A percentile compares a stretch with the other conserved stretches of the same genome.
phyloP scores from a whole-genome alignment of 2,329 filamentous ascomycete species.

The Metarhizium anisopliae region DNA sequence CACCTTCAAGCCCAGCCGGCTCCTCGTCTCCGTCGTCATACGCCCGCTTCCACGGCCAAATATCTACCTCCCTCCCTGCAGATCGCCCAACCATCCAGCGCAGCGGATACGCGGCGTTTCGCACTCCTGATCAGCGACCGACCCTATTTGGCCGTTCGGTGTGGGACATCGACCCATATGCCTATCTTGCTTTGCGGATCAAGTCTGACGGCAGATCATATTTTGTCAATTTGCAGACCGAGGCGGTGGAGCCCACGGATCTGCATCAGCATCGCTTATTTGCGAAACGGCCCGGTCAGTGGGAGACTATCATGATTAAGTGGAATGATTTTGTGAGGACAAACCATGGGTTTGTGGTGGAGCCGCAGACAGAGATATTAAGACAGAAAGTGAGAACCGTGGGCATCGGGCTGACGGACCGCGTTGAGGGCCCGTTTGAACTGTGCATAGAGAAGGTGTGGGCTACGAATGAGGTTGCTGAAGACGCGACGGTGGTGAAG shows the following conservation, averaged over 20 bases:
- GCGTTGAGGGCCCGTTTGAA: slow-evolving; percentile 81
- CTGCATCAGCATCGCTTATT: slow-evolving; percentile 90
- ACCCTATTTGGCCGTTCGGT: slow-evolving; percentile 80
- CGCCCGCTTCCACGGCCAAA: slow-evolving; percentile 75
- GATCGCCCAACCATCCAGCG: slow-evolving; percentile 67
- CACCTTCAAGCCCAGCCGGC: background rate
- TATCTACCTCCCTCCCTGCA: slow-evolving; percentile 74
- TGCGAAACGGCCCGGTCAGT: slow-evolving; percentile 67
- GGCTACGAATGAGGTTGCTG: slow-evolving; percentile 61
- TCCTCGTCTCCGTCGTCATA: slow-evolving; percentile 34
- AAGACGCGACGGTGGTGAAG: slow-evolving; percentile 12
- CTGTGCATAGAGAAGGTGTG: slow-evolving; percentile 78
- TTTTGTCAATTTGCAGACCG: slow-evolving; percentile 91
- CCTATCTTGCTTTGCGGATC: slow-evolving; percentile 77
- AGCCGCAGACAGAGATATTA: slow-evolving; percentile 86
- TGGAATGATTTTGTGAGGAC: slow-evolving; percentile 93
- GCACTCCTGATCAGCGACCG: slow-evolving; percentile 65
- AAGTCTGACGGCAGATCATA: slow-evolving; percentile 89
- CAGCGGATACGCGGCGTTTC: slow-evolving; percentile 82
- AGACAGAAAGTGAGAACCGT: slow-evolving; percentile 77
- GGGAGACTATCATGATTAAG: slow-evolving; percentile 90
- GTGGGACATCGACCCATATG: slow-evolving; percentile 87
- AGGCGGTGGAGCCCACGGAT: slow-evolving; percentile 88
- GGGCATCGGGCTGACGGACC: slow-evolving; percentile 82
- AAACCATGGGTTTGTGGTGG: slow-evolving; percentile 83